Evolutionary conservation across 2,329 filamentous ascomycete species (phyloP), one percentile per base, ranked within the genome.

Genomic region (Arthrobotrys musiformis): DNA sequence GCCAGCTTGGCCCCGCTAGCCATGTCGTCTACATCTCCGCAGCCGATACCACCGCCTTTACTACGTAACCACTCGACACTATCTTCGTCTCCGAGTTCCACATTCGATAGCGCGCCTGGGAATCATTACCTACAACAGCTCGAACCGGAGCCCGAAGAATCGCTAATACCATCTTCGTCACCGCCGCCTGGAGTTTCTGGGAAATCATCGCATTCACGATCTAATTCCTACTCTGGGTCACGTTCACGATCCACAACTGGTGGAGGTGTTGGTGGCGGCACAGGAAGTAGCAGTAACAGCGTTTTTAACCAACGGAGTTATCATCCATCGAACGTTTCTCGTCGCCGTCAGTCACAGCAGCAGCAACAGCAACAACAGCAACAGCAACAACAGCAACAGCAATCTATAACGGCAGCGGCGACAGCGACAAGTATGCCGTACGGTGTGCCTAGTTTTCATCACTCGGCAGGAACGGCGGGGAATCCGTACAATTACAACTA

Each of bases 61-160:
- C 37, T 58, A 22, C 70, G 62, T 30, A 42, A 67, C 24, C 70
- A 67, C 28, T 74, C 70, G 4, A 74, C 61, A 2, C 17, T 74
- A 4, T 74, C 70, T 7, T 76, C 54, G 19, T 64, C 66, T 19
- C 66, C 66, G 15, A 61, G 66, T 42, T 60, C 52, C 1, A 70
- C 72, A 19, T 70, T 70, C 28, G 64, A 70, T 70, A 76, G 60
- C 72, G 72, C 72, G 64, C 72, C 72, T 17, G 64, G 64, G 24
- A 76, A 60, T 13, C 72, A 76, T n/a, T 76, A 70, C 58, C 64
- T 76, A 26, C 72, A 76, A 66, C 37, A 70, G 33, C 48, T 76
- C 5, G 64, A 76, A 50, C 70, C 70, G 1, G 70, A 76, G 22
- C 70, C 68, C 5, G 68, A 72, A 52, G 63, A 69, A 15, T 24